Evolutionary conservation across 352 stramenopile genomes (phyloP).

Genomic region (Sclerospora graminicola): DNA sequence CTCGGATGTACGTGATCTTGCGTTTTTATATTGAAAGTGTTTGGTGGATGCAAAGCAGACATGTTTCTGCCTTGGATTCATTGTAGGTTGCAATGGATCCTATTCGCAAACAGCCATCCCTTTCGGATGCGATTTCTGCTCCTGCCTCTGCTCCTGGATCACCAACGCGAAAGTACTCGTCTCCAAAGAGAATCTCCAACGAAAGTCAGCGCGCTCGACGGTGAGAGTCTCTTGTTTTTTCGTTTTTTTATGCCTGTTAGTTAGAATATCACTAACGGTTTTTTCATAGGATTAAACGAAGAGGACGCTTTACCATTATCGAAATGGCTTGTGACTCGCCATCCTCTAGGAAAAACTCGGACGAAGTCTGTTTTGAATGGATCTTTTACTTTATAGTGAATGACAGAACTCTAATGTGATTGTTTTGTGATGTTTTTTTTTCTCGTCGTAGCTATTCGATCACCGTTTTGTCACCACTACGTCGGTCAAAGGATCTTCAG

Average conservation of each 20-base stretch:
- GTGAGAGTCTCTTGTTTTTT: slow-evolving; percentile 14
- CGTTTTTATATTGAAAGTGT: background rate
- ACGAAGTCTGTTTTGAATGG: slow-evolving; percentile 27
- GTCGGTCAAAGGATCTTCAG: slow-evolving; percentile 30
- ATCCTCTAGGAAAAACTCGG: slow-evolving; percentile 35
- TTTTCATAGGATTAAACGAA: slow-evolving; percentile 48
- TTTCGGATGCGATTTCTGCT: background rate
- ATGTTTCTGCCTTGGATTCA: no score
- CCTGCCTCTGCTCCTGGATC: slow-evolving; percentile 9
- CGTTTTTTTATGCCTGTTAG: slow-evolving; percentile 11
- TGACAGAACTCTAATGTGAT: background rate
- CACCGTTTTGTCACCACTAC: slow-evolving; percentile 38
- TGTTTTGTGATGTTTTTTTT: slow-evolving; percentile 11
- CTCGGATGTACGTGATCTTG: slow-evolving; percentile 7
- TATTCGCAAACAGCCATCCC: slow-evolving; percentile 4
- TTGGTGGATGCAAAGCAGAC: background rate
- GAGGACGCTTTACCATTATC: slow-evolving; percentile 81
- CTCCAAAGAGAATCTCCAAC: slow-evolving; percentile 24
- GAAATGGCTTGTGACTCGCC: slow-evolving; percentile 58
- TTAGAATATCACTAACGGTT: slow-evolving; percentile 5
- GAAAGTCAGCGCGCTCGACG: slow-evolving; percentile 16
- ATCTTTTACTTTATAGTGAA: background rate
- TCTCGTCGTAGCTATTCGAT: slow-evolving; percentile 20
- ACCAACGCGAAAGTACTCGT: slow-evolving; percentile 23
- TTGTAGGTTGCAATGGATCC: slow-evolving; percentile 10